Evolutionary conservation across 2,329 filamentous ascomycete species (phyloP).

Genomic region (Colletotrichum nymphaeae): DNA sequence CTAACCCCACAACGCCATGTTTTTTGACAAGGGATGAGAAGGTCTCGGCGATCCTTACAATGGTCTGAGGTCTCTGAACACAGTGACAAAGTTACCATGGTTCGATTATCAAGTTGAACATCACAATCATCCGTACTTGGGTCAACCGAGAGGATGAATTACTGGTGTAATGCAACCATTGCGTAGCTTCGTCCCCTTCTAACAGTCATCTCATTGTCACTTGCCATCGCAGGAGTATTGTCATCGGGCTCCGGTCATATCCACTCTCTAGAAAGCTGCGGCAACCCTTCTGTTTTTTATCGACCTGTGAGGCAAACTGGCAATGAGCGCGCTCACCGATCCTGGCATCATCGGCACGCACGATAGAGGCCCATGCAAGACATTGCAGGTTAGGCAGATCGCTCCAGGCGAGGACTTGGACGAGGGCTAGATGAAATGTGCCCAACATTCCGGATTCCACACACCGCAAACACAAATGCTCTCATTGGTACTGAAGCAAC

Average conservation of each 20-base stretch:
- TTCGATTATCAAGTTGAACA: background rate
- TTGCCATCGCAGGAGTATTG: background rate
- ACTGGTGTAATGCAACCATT: background rate
- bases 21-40: background rate
- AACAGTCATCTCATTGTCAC: background rate
- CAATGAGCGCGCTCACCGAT: background rate
- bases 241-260: background rate
- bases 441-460: background rate
- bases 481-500: background rate
- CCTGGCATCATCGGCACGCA: background rate
- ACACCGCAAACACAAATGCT: background rate
- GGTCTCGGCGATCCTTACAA: background rate
- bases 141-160: background rate
- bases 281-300: background rate
- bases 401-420: background rate
- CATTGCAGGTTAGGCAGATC: background rate
- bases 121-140: background rate
- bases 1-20: constrained; percentile 5
- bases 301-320: background rate
- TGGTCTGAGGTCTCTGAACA: background rate
- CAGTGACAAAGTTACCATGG: background rate
- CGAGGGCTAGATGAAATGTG: background rate
- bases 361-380: background rate
- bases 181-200: background rate
- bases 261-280: background rate